A percentile compares a stretch with the other conserved stretches of the same genome.
phyloP scores from a whole-genome alignment of 2,329 filamentous ascomycete species.

The Zymoseptoria crescenta region DNA sequence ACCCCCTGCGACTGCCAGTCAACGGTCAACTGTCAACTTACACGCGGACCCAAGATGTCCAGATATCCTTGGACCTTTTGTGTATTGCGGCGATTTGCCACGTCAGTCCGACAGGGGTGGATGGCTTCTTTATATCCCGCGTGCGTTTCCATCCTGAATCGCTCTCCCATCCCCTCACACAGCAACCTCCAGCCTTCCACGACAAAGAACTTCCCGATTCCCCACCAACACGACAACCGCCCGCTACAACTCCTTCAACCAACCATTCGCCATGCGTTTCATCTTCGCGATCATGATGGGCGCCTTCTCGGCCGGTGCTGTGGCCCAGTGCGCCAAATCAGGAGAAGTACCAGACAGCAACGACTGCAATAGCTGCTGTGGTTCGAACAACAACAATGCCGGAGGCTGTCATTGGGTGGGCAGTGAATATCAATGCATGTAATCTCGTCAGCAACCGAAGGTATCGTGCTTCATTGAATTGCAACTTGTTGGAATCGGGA shows the following conservation, averaged over 20 bases:
- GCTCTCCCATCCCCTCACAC: too few relatives aligned
- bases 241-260: neutral
- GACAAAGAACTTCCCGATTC: neutral
- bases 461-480: neutral
- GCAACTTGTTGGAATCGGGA: neutral
- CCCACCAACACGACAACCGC: neutral
- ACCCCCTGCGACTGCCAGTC: neutral
- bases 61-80: neutral
- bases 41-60: neutral
- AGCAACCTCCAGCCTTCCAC: too few relatives aligned
- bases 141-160: neutral
- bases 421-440: neutral
- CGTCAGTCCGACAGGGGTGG: neutral
- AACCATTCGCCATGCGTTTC: neutral
- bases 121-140: neutral
- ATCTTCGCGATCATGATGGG: neutral
- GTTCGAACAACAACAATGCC: neutral
- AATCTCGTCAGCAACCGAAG: neutral
- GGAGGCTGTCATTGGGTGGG: neutral
- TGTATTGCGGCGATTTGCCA: too few relatives aligned
- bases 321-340: neutral
- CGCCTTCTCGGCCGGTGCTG: neutral
- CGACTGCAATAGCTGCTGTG: neutral
- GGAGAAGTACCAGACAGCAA: neutral
- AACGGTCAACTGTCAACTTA: too few relatives aligned